Conservation (phyloP, 441 rosid species). For the Viola pubescens region DNA sequence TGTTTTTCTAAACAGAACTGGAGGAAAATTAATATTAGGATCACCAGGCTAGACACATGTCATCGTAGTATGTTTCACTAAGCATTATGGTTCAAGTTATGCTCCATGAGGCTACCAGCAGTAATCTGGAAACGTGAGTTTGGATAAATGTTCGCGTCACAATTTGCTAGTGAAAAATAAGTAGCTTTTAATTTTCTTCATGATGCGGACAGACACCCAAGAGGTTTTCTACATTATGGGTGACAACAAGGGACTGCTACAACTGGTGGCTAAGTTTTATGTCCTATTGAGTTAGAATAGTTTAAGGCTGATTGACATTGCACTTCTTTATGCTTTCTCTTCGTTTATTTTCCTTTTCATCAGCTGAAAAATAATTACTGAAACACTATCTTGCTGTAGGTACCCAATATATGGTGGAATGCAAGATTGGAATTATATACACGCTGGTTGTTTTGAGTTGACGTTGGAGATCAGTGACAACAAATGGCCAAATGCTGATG, state of each 20-base stretch:
- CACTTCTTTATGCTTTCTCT: neutral
- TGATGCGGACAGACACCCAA: no score
- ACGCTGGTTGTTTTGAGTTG: slow-evolving; percentile 91
- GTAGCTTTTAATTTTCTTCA: no score
- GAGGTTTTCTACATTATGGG: no score
- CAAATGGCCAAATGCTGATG: slow-evolving; percentile 85
- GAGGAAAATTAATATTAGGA: neutral
- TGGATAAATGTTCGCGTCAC: no score
- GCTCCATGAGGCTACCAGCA: no score
- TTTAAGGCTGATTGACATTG: neutral
- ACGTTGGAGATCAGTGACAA: slow-evolving; percentile 86
- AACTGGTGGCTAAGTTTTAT: no score
- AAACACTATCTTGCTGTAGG: slow-evolving; percentile 39
- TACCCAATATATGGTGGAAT: slow-evolving; percentile 97
- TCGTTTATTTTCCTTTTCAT: neutral
- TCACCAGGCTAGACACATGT: neutral
- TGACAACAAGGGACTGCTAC: no score
- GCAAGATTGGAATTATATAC: slow-evolving; percentile 98
- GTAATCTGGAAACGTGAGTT: no score
- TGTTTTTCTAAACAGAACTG: neutral
- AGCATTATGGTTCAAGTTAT: no score
- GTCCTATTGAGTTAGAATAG: neutral
- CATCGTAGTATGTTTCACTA: no score
- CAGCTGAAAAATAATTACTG: neutral
- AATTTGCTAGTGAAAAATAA: no score